Evolutionary conservation across 352 stramenopile genomes (phyloP), one percentile per base, ranked within the genome.

Genomic region (Pythium angustatum): DNA sequence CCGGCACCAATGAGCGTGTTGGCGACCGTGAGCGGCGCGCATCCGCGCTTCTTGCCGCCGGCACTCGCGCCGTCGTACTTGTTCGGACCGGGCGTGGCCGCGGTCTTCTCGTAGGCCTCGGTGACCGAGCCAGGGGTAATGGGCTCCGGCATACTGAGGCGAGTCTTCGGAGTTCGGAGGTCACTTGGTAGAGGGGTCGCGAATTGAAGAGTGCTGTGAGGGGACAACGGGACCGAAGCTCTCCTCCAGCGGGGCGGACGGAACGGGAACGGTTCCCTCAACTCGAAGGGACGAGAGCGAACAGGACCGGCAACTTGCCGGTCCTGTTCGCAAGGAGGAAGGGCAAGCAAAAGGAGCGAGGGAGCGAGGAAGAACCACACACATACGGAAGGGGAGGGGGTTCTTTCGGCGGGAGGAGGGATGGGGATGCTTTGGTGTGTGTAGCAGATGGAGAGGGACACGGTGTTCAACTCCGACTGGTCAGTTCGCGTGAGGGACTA

Each of bases 1-100:
- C 77, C 81, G 30, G 55, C 53, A 49, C 82, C 73, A 33, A 79
- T 67, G 22, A 69, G 41, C 40, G 74, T 71, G 58, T 69, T 63
- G 49, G 71, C 50, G 31, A 55, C 56, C 7, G 56, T 55, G 48
- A 55, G 48, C 48, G 48, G 56, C 19, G 56, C 56, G 56, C 56
- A 63, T 43, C 56, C 45, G 30, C 56, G 36, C n/a, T 44, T 30
- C 19, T 41, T 34, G 27, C 27, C 26, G 27, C 15, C 17, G 11
- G 12, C 22, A 6, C 15, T 6, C 15, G 7, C 30, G 48, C 27
- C 48, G 33, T 30, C 31, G 50, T 22, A 27, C 50, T 36, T 64
- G 50, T 45, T 14, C 38, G 26, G 24, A 27, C 47, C 30, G 22
- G 55, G 48, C 21, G 63, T 64, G 28, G 28, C 48, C 51, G 48